These are phyloP conservation scores for Coemansia sp. DNA, from an alignment of 192 early-diverging fungal genomes.

Conservation along the genomic window DNA sequence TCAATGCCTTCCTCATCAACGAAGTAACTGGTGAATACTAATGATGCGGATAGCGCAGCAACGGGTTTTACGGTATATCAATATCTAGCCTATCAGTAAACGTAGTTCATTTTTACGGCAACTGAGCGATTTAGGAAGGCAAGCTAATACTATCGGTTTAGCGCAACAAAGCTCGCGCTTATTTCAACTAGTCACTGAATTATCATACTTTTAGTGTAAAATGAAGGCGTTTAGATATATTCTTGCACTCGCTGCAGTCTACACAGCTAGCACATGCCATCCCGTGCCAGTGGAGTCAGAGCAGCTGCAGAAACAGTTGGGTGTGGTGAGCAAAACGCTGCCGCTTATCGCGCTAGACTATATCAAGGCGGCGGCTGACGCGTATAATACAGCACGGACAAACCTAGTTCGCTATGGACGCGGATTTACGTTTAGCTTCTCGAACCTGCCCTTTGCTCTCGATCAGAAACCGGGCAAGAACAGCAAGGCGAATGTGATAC, in stretches of 20 bases:
- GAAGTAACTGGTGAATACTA: background rate
- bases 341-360: constrained; percentile 13
- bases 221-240: too few relatives aligned
- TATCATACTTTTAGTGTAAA: too few relatives aligned
- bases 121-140: too few relatives aligned
- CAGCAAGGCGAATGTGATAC: too few relatives aligned
- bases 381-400: background rate
- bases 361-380: constrained; percentile 4
- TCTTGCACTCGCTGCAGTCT: too few relatives aligned
- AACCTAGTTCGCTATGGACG: background rate
- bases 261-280: background rate
- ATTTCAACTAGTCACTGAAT: too few relatives aligned
- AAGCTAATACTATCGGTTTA: too few relatives aligned
- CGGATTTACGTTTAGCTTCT: constrained; percentile 14
- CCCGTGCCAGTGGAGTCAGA: background rate
- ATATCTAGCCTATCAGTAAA: too few relatives aligned
- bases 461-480: too few relatives aligned
- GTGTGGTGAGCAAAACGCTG: background rate
- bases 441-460: constrained; percentile 9
- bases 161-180: too few relatives aligned
- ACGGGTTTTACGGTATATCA: too few relatives aligned
- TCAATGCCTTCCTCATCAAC: constrained; percentile 34
- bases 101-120: too few relatives aligned
- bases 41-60: background rate
- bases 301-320: background rate